Conservation (phyloP, 2,329 filamentous ascomycete species). For the Coleophoma crateriformis region DNA sequence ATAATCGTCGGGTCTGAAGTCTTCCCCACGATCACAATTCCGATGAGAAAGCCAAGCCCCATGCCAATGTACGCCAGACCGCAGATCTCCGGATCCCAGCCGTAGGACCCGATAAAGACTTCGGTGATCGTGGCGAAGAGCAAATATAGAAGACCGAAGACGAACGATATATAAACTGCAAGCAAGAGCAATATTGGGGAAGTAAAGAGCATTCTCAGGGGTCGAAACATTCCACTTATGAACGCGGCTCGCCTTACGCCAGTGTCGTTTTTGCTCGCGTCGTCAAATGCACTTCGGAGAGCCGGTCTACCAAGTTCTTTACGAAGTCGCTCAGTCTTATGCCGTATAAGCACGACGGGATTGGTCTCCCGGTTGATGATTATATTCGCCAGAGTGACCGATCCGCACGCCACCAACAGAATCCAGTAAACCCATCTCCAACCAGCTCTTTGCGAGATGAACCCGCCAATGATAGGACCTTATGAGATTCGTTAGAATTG, state of each 20-base stretch:
- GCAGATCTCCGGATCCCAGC: conserved; percentile 31
- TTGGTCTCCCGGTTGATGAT: conserved; percentile 39
- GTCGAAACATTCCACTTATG: conserved; percentile 29
- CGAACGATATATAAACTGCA: conserved; percentile 40
- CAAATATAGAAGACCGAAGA: conserved; percentile 46
- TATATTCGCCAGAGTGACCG: conserved; percentile 27
- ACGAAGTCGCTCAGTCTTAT: conserved; percentile 33
- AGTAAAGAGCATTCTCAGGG: conserved; percentile 33
- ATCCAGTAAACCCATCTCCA: conserved; percentile 34
- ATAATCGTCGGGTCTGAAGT: conserved; percentile 37
- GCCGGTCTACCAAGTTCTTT: conserved; percentile 37
- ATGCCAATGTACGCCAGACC: conserved; percentile 37
- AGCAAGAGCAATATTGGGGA: conserved; percentile 33
- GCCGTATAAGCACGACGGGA: conserved; percentile 41
- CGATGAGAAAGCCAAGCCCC: conserved; percentile 31
- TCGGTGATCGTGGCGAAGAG: conserved; percentile 44
- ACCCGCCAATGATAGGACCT: conserved; percentile 16
- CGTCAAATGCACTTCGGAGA: conserved; percentile 28
- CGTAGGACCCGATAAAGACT: conserved; percentile 39
- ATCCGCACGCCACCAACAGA: conserved; percentile 36
- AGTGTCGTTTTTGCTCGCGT: conserved; percentile 22
- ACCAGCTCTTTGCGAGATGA: conserved; percentile 42
- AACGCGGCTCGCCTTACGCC: neutral
- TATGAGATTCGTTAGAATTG: too few species aligned
- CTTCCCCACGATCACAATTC: conserved; percentile 32